Evolutionary conservation across 768 basidiomycete genomes (phyloP), one percentile per base, ranked within the genome.

Genomic region (Suillus weaverae): DNA sequence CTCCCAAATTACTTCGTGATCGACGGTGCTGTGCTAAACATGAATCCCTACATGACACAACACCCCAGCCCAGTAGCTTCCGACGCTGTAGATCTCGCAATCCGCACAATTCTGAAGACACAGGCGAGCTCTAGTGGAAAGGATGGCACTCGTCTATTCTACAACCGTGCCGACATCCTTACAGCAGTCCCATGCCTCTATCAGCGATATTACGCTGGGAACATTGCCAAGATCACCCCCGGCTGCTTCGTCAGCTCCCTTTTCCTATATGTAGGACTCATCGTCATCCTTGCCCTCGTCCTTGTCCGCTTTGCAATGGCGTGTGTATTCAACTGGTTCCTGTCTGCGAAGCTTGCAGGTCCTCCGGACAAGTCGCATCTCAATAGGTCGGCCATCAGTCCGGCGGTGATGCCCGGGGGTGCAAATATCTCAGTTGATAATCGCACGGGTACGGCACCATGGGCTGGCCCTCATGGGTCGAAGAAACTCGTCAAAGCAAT

Each of bases 371-470:
- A 76, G 66, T 84, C 83, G 65, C 84, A 93, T 60, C 82, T 98
- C 41, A 88, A 89, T 68, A 84, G 94, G 51, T 86, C 89, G 16
- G 97, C 88, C 60, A 93, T 99, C 74, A 94, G 92, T 71, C 97
- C 97, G 20, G 92, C 94, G 1, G 97, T 99, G 65, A 86, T 99
- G 86, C 97, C 97, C 4, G 94, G 91, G 74, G 97, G 97, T 38
- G 97, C 97, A 54, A 99, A 97, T 73, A 77, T 97, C 64, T 90
- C 94, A n/a, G 80, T 99, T 66, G 89, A 96, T 79, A 98, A 97
- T 77, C 85, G 79, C 68, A 88, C 88, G 60, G 97, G 97, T 14
- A 95, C 95, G 4, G 97, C 97, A 8, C 97, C 97, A 13, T 99
- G 97, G 97, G 89, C 93, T 2, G 86, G 84, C 26, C 79, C 82